Base-by-base conservation (phyloP, 1,284 basidiomycete species). In the Paramarasmius palmivorus region DNA sequence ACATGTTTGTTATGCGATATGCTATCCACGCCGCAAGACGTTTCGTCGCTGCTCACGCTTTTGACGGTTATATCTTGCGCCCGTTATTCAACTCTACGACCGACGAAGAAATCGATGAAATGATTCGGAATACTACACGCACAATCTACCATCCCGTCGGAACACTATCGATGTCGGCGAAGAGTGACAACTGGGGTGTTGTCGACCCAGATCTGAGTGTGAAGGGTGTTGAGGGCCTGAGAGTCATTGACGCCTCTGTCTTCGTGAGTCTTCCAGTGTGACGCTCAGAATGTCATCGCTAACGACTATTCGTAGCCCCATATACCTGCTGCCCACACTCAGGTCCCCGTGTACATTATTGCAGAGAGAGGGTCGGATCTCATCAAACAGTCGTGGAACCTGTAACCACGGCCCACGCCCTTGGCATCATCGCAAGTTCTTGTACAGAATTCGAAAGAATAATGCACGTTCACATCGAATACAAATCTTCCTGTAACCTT, bases 161-260 rank as follows among this genome's bases (percentile, higher is more conserved):
- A 4, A 67, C 67, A 3, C 62, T 59, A 7, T 56, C 57, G 15
- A 69, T 73, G 68, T 58, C 60, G 5, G 54, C 59, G 17, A 52
- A 49, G 14, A 57, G 56, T 2, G 61, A 60, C 3, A n/a, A 49
- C 2, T 59, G 49, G 10, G 69, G 67, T 14, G 82, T 83, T 23
- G 79, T 86, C 39, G 78, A 81, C 65, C 70, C 78, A 3, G 73
- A 77, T 54, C 65, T 87, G 25, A 61, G 60, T 25, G 68, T 70
- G 17, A 70, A 72, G 38, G 68, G 69, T 7, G 59, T 70, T 38
- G 38, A 59, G 22, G 63, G 67, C 17, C 57, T 76, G 55, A 66
- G 73, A 9, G 64, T 76, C 39, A 65, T 72, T 19, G 74, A 76
- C 58, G 64, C 69, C 3, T 70, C 67, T 1, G 65, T 73, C 25